Conservation (phyloP, 257 asterid genomes). For the Handroanthus guayacan region DNA sequence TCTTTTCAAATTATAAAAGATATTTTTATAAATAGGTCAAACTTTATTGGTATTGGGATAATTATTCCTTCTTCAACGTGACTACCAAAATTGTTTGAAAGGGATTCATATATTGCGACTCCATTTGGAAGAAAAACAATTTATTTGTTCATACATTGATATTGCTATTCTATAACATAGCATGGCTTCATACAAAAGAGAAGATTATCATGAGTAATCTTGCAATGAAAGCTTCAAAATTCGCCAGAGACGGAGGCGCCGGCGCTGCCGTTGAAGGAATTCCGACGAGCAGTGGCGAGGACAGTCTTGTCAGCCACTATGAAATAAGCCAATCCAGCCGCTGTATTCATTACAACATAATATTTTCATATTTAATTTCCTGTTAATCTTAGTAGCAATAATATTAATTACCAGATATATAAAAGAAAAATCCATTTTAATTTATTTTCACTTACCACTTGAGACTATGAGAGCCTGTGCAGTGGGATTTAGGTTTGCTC, state of each 20-base stretch:
- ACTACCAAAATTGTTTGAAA: too few relatives aligned
- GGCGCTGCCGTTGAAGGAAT: conserved; percentile 56
- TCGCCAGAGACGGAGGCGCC: neutral
- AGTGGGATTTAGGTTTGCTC: conserved; percentile 84
- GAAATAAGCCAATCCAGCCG: conserved; percentile 90
- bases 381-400: neutral
- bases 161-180: too few relatives aligned
- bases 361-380: neutral
- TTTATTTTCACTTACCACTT: conserved; percentile 74
- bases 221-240: neutral
- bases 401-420: too few relatives aligned
- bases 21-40: too few relatives aligned
- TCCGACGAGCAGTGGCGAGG: conserved; percentile 72
- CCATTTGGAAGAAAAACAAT: too few relatives aligned
- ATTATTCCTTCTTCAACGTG: too few relatives aligned
- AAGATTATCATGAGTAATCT: too few relatives aligned
- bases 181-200: neutral
- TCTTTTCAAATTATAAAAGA: too few relatives aligned
- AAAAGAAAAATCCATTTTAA: too few relatives aligned
- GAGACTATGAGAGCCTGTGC: conserved; percentile 92
- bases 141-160: too few relatives aligned
- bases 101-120: too few relatives aligned
- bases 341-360: conserved; percentile 28
- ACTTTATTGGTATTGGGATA: too few relatives aligned
- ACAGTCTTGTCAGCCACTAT: conserved; percentile 92